Conservation (phyloP, 345 rosid species). For the Lepidium sativum region DNA sequence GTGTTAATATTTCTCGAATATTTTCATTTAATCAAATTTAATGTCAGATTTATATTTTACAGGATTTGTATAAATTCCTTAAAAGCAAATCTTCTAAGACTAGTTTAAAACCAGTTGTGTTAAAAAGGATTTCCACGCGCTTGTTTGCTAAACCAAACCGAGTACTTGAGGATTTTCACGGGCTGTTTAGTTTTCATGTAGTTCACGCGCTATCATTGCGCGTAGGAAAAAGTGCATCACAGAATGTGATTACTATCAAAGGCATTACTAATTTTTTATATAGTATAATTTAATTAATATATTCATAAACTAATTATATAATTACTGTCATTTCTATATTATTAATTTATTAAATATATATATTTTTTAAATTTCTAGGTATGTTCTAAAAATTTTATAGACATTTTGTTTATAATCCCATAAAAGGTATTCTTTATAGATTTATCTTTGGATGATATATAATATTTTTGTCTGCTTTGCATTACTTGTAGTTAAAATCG, state of each 20-base stretch:
- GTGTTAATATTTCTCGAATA: conserved; percentile 6
- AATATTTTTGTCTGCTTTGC: neutral
- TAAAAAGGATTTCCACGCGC: neutral
- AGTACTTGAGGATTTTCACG: neutral
- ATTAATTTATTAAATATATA: too few species aligned
- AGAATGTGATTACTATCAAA: neutral
- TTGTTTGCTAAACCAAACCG: neutral
- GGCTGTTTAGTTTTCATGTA: neutral
- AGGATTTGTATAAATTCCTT: neutral
- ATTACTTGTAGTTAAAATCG: neutral
- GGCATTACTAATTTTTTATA: too few species aligned
- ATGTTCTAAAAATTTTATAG: too few species aligned
- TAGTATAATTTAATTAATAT: too few species aligned
- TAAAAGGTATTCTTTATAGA: too few species aligned
- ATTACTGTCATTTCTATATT: too few species aligned
- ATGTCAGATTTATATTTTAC: neutral
- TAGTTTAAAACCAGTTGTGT: neutral
- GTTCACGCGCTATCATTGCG: neutral
- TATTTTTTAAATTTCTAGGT: too few species aligned
- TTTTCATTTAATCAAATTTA: conserved; percentile 11
- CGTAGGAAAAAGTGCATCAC: neutral
- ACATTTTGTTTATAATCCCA: too few species aligned
- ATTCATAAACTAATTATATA: too few species aligned
- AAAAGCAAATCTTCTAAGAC: neutral
- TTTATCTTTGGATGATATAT: too few species aligned